Evolutionary conservation across 2,329 filamentous ascomycete species (phyloP).

Genomic region (Mycogone perniciosa): DNA sequence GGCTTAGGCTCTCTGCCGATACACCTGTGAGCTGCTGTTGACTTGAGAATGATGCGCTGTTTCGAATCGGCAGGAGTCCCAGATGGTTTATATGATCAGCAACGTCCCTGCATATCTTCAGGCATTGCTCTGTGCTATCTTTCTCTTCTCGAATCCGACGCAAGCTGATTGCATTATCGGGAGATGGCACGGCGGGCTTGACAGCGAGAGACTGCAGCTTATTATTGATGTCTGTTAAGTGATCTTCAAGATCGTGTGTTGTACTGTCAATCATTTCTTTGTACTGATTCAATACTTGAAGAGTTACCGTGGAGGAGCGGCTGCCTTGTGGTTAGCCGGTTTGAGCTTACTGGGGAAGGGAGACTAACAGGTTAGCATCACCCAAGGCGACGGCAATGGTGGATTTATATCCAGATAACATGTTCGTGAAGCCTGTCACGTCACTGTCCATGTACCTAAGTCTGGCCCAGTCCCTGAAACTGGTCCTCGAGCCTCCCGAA

Average conservation of each 20-base stretch:
- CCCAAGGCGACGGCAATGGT: conserved; percentile 19
- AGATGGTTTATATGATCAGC: neutral
- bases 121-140: conserved; percentile 11
- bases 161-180: neutral
- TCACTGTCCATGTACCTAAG: conserved; percentile 38
- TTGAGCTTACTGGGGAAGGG: neutral
- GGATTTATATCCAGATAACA: conserved; percentile 36
- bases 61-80: neutral
- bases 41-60: neutral
- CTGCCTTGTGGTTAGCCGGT: neutral
- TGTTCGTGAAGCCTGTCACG: conserved; percentile 33
- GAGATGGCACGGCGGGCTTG: neutral
- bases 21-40: neutral
- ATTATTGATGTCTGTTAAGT: conserved; percentile 8
- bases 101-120: conserved; percentile 9
- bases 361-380: conserved; percentile 17
- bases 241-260: conserved; percentile 14
- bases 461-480: conserved; percentile 39
- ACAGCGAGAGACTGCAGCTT: conserved; percentile 3
- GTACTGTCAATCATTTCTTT: conserved; percentile 18
- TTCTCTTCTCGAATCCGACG: conserved; percentile 11
- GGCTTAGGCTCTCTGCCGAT: neutral
- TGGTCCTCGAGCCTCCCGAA: conserved; percentile 29
- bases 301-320: conserved; percentile 11
- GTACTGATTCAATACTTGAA: conserved; percentile 16